A percentile compares a stretch with the other conserved stretches of the same genome.
Evolutionary conservation across 495 filamentous ascomycete species (phyloP).

Genomic region (Podospora appendiculata): DNA sequence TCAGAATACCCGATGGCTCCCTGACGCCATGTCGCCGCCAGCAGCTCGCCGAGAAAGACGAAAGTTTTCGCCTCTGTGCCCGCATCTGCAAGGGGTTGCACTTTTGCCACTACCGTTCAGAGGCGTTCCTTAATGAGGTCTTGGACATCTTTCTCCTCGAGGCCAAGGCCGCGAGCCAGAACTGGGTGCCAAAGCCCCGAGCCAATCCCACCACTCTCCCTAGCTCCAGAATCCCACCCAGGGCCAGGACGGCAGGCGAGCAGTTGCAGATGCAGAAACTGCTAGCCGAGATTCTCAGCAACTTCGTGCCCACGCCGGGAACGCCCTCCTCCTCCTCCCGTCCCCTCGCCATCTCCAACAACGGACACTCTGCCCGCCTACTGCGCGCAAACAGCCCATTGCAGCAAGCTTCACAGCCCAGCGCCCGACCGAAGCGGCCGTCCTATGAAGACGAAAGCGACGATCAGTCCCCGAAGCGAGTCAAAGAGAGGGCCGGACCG

Average conservation of each 20-base stretch:
- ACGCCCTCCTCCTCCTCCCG: not conserved
- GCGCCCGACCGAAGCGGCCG: conserved; percentile 4
- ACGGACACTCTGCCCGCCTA: not conserved
- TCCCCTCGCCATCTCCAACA: not conserved
- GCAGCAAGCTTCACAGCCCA: not conserved
- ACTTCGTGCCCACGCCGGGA: not conserved
- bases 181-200: conserved; percentile 13
- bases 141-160: conserved; percentile 11
- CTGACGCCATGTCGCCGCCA: conserved; percentile 10
- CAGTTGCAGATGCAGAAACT: conserved; percentile 10
- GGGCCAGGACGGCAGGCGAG: conserved; percentile 6
- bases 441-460: conserved; percentile 4
- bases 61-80: conserved; percentile 5
- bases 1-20: conserved; percentile 11
- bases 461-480: conserved; percentile 7
- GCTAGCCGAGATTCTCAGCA: conserved; percentile 7
- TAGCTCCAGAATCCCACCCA: not conserved
- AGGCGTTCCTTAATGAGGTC: conserved; percentile 4
- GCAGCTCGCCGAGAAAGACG: conserved; percentile 3
- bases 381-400: not conserved
- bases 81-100: conserved; percentile 10
- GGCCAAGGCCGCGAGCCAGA: conserved; percentile 9
- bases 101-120: conserved; percentile 9
- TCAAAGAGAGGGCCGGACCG: not conserved
- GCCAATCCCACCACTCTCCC: no score